Evolutionary conservation across 2,329 filamentous ascomycete species (phyloP).

Genomic region (Colletotrichum plurivorum): DNA sequence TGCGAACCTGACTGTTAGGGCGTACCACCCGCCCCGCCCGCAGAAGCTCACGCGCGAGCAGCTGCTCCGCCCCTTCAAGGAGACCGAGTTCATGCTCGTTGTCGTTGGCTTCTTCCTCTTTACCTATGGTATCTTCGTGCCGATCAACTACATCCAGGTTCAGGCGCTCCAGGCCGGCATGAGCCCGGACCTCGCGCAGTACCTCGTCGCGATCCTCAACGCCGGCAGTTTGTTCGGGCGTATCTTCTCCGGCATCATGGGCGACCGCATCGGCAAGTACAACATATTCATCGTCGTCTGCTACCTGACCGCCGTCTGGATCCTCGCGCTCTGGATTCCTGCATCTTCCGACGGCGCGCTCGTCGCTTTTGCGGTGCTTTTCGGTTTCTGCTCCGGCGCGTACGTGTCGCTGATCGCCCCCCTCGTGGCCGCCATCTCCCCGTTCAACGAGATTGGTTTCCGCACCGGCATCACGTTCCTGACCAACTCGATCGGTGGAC

Average conservation of each 20-base stretch:
- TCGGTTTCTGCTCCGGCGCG: conserved; percentile 59
- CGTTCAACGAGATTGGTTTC: conserved; percentile 67
- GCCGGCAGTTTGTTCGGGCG: conserved; percentile 55
- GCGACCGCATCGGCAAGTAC: conserved; percentile 55
- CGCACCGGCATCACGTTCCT: conserved; percentile 63
- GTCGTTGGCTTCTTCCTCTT: conserved; percentile 52
- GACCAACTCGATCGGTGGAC: conserved; percentile 67
- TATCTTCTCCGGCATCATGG: conserved; percentile 49
- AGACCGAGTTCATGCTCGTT: conserved; percentile 50
- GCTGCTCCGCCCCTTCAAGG: conserved; percentile 49
- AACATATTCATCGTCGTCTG: conserved; percentile 63
- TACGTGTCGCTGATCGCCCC: conserved; percentile 56
- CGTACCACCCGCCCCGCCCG: conserved; percentile 44
- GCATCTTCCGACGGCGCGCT: conserved; percentile 46
- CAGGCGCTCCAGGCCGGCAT: conserved; percentile 50
- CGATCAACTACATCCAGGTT: conserved; percentile 53
- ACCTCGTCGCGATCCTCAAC: conserved; percentile 56
- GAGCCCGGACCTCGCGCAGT: conserved; percentile 47
- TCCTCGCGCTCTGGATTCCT: conserved; percentile 60
- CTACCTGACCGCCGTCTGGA: conserved; percentile 54
- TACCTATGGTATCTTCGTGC: conserved; percentile 53
- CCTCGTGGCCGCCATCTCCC: conserved; percentile 66
- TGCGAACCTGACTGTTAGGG: conserved; percentile 50
- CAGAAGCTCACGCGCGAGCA: conserved; percentile 49
- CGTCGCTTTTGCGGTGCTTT: conserved; percentile 57